Evolutionary conservation across 306 rosid genomes (phyloP).

Genomic region (Sicyos edulis): DNA sequence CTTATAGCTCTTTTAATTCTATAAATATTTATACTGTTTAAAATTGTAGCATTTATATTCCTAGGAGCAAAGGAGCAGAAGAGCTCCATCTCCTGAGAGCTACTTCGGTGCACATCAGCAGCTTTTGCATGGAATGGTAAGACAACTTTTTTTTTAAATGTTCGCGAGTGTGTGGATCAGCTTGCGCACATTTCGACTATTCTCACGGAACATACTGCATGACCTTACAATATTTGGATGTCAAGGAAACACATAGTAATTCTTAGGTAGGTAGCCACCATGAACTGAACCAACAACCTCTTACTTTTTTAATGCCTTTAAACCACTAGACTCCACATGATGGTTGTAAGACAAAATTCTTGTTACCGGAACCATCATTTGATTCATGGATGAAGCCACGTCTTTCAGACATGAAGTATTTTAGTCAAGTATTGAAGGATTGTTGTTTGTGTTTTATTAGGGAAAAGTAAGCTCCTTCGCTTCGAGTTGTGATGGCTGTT

Average conservation of each 20-base stretch:
- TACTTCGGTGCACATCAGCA: slow-evolving; percentile 28
- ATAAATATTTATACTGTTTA: neutral
- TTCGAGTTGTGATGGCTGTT: slow-evolving; percentile 22
- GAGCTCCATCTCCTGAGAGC: slow-evolving; percentile 34
- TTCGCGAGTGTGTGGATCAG: too few relatives aligned
- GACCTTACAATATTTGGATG: too few relatives aligned
- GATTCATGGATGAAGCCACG: neutral
- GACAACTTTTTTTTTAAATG: neutral
- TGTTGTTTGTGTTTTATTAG: slow-evolving; percentile 15
- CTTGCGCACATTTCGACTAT: too few relatives aligned
- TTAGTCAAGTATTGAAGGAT: neutral
- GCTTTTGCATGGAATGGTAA: slow-evolving; percentile 29
- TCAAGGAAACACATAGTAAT: too few relatives aligned
- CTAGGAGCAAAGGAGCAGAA: slow-evolving; percentile 33
- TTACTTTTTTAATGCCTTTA: too few relatives aligned
- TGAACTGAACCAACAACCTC: too few relatives aligned
- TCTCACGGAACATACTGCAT: too few relatives aligned
- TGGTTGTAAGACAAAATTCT: neutral
- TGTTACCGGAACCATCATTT: slow-evolving; percentile 5
- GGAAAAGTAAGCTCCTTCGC: slow-evolving; percentile 25
- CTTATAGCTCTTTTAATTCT: neutral
- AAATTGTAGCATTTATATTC: slow-evolving; percentile 15
- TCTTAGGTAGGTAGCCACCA: too few relatives aligned
- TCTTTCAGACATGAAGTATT: neutral
- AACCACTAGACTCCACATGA: too few relatives aligned